Conservation (phyloP, 1,284 basidiomycete species). For the Bjerkandera adusta region DNA sequence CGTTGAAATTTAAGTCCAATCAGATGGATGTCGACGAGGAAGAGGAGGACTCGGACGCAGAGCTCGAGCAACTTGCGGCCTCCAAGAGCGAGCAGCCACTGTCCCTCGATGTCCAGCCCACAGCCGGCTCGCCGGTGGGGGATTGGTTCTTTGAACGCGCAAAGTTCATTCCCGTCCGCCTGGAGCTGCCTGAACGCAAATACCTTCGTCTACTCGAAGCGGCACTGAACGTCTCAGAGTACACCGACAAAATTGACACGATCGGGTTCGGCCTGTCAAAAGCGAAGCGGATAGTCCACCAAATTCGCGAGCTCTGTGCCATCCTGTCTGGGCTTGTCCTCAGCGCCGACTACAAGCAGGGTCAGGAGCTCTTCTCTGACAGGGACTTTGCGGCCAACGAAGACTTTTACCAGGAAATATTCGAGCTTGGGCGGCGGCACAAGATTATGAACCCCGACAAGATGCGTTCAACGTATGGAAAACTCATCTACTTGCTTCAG, state of each 20-base stretch:
- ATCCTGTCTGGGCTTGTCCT: slow-evolving; percentile 78
- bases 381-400: slow-evolving; percentile 75
- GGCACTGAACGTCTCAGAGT: slow-evolving; percentile 77
- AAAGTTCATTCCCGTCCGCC: slow-evolving; percentile 73
- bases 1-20: not conserved
- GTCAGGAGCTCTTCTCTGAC: slow-evolving; percentile 78
- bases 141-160: slow-evolving; percentile 81
- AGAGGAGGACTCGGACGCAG: slow-evolving; percentile 49
- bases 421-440: slow-evolving; percentile 77
- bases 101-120: slow-evolving; percentile 48
- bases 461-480: slow-evolving; percentile 85
- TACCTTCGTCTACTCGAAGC: slow-evolving; percentile 78
- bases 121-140: slow-evolving; percentile 56
- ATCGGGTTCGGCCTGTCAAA: slow-evolving; percentile 72
- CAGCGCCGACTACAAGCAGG: slow-evolving; percentile 79
- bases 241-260: slow-evolving; percentile 83
- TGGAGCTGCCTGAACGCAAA: slow-evolving; percentile 72
- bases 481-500: slow-evolving; percentile 79
- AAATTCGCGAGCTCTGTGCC: slow-evolving; percentile 79
- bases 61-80: slow-evolving; percentile 27
- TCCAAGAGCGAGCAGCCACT: slow-evolving; percentile 32
- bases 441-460: slow-evolving; percentile 87
- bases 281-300: slow-evolving; percentile 76
- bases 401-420: slow-evolving; percentile 72
- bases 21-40: slow-evolving; percentile 49